phyloP scores from a whole-genome alignment of 2,329 filamentous ascomycete genomes.

The Emmonsiellopsis sp. region DNA sequence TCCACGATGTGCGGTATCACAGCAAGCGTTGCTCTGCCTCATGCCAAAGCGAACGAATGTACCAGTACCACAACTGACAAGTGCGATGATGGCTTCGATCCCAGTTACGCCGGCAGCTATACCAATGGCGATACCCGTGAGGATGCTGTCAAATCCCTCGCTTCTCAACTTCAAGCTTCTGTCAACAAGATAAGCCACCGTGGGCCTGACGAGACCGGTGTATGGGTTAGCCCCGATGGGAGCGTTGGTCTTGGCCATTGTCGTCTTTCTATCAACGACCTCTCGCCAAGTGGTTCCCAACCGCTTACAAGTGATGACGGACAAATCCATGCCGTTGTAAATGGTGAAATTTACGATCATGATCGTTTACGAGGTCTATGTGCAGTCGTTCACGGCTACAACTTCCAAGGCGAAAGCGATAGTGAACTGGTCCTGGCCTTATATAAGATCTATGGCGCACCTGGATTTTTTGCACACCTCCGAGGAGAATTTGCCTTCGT shows the following conservation, averaged over 20 bases:
- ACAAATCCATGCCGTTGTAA: slow-evolving; percentile 47
- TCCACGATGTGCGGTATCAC: slow-evolving; percentile 1
- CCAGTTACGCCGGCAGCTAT: background rate
- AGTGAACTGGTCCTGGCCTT: slow-evolving; percentile 46
- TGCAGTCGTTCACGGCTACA: slow-evolving; percentile 29
- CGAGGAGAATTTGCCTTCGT: slow-evolving; percentile 48
- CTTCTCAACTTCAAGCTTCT: slow-evolving; percentile 1
- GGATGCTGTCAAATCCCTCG: background rate
- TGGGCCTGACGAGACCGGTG: slow-evolving; percentile 37
- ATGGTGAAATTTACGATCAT: slow-evolving; percentile 51
- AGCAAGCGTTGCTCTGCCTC: background rate
- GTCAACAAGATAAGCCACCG: slow-evolving; percentile 35
- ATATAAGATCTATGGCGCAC: slow-evolving; percentile 40
- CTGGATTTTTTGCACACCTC: slow-evolving; percentile 35
- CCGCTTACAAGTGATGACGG: slow-evolving; percentile 34
- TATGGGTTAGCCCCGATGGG: slow-evolving; percentile 37
- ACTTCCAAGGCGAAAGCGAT: slow-evolving; percentile 40
- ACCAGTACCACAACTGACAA: background rate
- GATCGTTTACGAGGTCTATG: slow-evolving; percentile 32
- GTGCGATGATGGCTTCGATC: too few relatives aligned
- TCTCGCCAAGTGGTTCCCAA: slow-evolving; percentile 38
- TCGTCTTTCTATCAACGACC: slow-evolving; percentile 46
- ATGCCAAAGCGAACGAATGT: background rate
- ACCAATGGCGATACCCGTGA: background rate
- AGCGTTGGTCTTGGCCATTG: slow-evolving; percentile 40